Conservation (phyloP, 768 basidiomycete species). For the Auriculariales sp. region DNA sequence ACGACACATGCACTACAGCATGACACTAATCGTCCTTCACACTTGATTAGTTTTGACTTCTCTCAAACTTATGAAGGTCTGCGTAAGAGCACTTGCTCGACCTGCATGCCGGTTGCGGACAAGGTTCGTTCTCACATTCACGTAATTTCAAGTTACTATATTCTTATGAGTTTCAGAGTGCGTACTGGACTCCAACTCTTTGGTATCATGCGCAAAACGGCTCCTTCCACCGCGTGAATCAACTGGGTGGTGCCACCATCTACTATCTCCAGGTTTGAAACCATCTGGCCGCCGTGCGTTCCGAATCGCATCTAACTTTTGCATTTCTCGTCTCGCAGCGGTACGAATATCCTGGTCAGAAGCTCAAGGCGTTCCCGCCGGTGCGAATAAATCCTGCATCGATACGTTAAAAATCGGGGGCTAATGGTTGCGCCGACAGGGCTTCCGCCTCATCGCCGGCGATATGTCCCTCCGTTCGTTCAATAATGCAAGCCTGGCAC, state of each 20-base stretch:
- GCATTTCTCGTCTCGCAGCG: no score
- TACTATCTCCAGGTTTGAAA: slow-evolving; percentile 3
- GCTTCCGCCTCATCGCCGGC: slow-evolving; percentile 8
- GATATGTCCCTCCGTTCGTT: slow-evolving; percentile 5
- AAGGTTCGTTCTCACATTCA: not conserved
- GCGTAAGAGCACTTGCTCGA: not conserved
- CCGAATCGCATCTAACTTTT: not conserved
- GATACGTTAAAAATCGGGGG: not conserved
- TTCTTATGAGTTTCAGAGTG: not conserved
- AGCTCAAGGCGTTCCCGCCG: not conserved
- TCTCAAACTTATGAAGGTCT: not conserved
- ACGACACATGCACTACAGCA: not conserved
- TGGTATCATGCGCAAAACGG: slow-evolving; percentile 6
- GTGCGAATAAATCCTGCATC: not conserved
- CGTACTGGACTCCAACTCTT: slow-evolving; percentile 4
- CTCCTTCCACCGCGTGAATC: slow-evolving; percentile 3
- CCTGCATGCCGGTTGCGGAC: not conserved
- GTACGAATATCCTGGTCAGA: not conserved
- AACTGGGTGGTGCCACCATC: slow-evolving; percentile 2
- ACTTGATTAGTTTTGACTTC: slow-evolving; percentile 2
- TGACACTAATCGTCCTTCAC: not conserved
- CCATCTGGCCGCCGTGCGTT: no score
- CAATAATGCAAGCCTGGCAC: slow-evolving; percentile 1
- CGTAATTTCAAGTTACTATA: not conserved
- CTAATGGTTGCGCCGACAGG: not conserved